Base-by-base conservation (phyloP, 139 green algal species). In the Mesostigma viride region DNA sequence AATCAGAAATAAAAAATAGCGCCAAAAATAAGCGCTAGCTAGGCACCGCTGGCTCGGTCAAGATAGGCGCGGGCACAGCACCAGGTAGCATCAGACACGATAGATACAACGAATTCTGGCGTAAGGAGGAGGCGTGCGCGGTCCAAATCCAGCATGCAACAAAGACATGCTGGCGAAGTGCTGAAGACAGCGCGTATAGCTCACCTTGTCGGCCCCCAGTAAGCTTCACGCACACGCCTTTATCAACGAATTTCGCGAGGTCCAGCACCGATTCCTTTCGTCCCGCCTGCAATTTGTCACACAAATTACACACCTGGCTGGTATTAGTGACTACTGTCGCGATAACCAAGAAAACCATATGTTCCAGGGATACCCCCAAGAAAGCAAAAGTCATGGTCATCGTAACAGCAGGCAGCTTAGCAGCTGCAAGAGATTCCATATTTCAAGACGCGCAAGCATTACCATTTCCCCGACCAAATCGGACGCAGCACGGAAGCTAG, bases 191-290 rank as follows among this genome's bases (percentile, higher is more conserved):
- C 45, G 20, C 20, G 22, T 56, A 20, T 22, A 56, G 22, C n/a
- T 70, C 28, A 74, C 68, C 65, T 65, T 98, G 88, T 11, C 92
- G 45, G 0, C 92, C 92, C 22, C 92, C 92, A 22, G 79, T 81
- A 0, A 98, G 84, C 77, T 98, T 97, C 0, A 98, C 90, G 1
- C 83, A 79, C 1, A 98, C 85, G 26, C 81, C 86, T 67, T 96
- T 96, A 71, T 98, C 92, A 11, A 98, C 81, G n/a, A 93, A 92
- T 64, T 92, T 94, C 0, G 83, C 83, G 14, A 98, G 71, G 69
- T 98, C 93, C 1, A 98, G 62, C 0, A 92, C 92, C 8, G 79
- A 94, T 58, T 98, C 91, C 70, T 96, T 96, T 79, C 91, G 14
- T 53, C 58, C 2, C 26, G 63, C 30, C 68, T 69, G 68, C 44